phyloP scores from a whole-genome alignment of 306 rosid genomes.

The Gastrolobium villosum region DNA sequence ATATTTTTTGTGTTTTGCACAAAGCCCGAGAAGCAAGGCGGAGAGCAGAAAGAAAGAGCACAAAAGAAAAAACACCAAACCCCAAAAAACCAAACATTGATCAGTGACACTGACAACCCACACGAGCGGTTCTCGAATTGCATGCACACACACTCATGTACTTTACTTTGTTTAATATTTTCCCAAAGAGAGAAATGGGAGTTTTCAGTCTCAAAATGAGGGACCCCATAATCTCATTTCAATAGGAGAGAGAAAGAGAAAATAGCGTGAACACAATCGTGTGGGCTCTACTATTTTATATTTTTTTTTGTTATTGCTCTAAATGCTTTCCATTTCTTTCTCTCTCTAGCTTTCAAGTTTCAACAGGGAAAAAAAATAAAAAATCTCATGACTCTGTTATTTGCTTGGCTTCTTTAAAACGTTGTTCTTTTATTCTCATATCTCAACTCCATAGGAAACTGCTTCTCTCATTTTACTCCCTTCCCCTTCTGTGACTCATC shows the following conservation, averaged over 20 bases:
- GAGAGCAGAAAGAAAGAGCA: slow-evolving; percentile 2
- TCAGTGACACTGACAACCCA: slow-evolving; percentile 55
- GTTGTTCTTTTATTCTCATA: slow-evolving; percentile 2
- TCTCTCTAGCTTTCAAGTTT: background rate
- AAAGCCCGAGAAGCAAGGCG: slow-evolving; percentile 52
- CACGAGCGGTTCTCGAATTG: slow-evolving; percentile 79
- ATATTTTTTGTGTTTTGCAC: slow-evolving; percentile 50
- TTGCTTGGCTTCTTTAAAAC: slow-evolving; percentile 37
- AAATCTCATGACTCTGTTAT: background rate
- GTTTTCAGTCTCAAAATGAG: slow-evolving; percentile 46
- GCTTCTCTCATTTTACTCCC: slow-evolving; percentile 16
- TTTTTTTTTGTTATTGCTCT: background rate
- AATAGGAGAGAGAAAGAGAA: background rate
- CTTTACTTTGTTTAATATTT: background rate
- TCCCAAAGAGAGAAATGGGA: background rate
- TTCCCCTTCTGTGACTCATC: slow-evolving; percentile 20
- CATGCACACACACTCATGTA: slow-evolving; percentile 37
- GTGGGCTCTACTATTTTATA: slow-evolving; percentile 26
- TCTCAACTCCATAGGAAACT: background rate
- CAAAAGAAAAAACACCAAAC: slow-evolving; percentile 25
- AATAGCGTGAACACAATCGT: slow-evolving; percentile 26
- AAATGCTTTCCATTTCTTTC: no score
- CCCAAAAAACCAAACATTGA: slow-evolving; percentile 35
- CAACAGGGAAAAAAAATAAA: background rate
- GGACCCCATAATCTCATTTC: slow-evolving; percentile 48